Conservation (phyloP, 179 eudicot species). For the Beta lomatogona region DNA sequence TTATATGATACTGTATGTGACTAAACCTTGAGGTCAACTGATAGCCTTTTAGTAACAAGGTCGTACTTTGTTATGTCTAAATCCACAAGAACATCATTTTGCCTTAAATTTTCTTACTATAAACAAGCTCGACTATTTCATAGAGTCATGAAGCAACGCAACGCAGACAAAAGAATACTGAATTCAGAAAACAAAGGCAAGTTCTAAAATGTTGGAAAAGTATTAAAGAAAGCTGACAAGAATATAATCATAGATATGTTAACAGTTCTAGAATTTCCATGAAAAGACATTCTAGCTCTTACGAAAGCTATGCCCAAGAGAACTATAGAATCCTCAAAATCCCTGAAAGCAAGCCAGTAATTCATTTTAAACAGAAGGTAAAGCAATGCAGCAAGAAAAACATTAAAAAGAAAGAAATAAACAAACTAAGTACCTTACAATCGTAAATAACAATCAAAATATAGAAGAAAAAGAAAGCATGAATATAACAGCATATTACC, state of each 20-base stretch:
- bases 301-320: not conserved
- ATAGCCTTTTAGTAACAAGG: not conserved
- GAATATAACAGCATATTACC: constrained; percentile 45
- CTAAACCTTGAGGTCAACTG: not conserved
- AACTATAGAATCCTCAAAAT: not conserved
- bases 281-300: not conserved
- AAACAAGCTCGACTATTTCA: not conserved
- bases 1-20: not conserved
- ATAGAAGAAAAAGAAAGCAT: not conserved
- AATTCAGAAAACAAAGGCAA: not conserved
- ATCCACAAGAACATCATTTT: not conserved
- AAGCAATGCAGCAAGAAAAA: constrained; percentile 7
- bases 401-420: not conserved
- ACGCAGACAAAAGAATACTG: not conserved
- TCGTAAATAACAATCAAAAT: not conserved
- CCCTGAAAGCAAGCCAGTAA: not conserved
- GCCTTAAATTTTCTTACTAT: not conserved
- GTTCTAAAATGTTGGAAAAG: not conserved
- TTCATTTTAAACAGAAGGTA: not conserved
- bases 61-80: not conserved
- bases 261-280: not conserved
- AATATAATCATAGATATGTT: not conserved
- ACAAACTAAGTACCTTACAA: not conserved
- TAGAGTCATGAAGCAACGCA: not conserved
- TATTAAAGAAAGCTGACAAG: not conserved